These are phyloP conservation scores for Suillus paluster DNA, from an alignment of 768 basidiomycete species.

Conservation along the genomic window DNA sequence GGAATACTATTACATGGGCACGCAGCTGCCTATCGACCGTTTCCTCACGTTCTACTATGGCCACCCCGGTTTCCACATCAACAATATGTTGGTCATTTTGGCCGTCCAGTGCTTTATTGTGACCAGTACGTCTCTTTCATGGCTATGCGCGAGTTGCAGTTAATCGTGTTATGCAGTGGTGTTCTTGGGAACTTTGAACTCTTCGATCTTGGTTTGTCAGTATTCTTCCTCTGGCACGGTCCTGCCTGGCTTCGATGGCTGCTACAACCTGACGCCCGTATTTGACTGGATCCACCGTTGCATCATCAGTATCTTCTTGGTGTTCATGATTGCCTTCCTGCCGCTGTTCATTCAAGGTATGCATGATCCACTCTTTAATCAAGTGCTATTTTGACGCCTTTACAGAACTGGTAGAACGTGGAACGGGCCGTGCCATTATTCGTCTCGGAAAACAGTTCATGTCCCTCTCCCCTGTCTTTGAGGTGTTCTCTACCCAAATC, in stretches of 20 bases:
- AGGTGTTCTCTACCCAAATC: slow-evolving; percentile 98
- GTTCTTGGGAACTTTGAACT: slow-evolving; percentile 92
- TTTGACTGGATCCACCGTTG: slow-evolving; percentile 96
- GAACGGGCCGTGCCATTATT: slow-evolving; percentile 87
- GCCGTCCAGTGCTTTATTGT: slow-evolving; percentile 96
- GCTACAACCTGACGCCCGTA: slow-evolving; percentile 93
- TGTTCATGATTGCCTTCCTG: slow-evolving; percentile 96
- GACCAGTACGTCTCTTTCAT: slow-evolving; percentile 63
- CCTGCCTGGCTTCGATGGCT: slow-evolving; percentile 79
- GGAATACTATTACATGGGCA: slow-evolving; percentile 98
- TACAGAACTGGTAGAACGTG: slow-evolving; percentile 92
- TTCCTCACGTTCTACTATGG: slow-evolving; percentile 99
- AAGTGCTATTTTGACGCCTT: slow-evolving; percentile 18
- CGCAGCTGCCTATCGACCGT: slow-evolving; percentile 95
- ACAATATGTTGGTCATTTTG: slow-evolving; percentile 98
- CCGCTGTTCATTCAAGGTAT: slow-evolving; percentile 94
- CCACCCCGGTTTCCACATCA: slow-evolving; percentile 99
- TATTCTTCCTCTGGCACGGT: slow-evolving; percentile 76
- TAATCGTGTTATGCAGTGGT: slow-evolving; percentile 63
- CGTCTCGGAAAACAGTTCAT: slow-evolving; percentile 94
- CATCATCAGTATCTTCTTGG: slow-evolving; percentile 97
- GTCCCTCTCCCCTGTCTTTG: slow-evolving; percentile 94
- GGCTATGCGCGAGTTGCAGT: slow-evolving; percentile 5
- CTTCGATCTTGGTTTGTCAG: slow-evolving; percentile 76
- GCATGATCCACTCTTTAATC: slow-evolving; percentile 16